Evolutionary conservation across 331 rosid species (phyloP).

Genomic region (Quercus lobata): DNA sequence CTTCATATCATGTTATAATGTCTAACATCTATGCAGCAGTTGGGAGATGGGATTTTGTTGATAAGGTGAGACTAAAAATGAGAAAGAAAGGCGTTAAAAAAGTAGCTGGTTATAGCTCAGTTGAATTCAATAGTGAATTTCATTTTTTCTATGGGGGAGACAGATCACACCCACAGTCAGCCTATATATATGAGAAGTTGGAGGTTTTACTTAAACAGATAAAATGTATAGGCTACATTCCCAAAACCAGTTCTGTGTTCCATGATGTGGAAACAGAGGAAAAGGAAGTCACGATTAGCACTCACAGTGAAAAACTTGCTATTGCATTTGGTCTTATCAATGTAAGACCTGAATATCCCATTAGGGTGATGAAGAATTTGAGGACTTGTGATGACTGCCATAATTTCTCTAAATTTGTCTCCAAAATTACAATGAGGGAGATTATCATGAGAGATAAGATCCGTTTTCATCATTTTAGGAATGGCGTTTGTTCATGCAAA

Average conservation of each 20-base stretch:
- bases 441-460: slow-evolving; percentile 37
- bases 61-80: slow-evolving; percentile 30
- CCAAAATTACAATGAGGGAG: slow-evolving; percentile 14
- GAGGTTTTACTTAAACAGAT: slow-evolving; percentile 17
- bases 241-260: slow-evolving; percentile 23
- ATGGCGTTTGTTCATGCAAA: slow-evolving; percentile 35
- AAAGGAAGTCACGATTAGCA: slow-evolving; percentile 24
- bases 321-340: slow-evolving; percentile 21
- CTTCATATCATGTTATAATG: slow-evolving; percentile 31
- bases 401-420: slow-evolving; percentile 27
- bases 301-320: slow-evolving; percentile 36
- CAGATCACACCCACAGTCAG: slow-evolving; percentile 20
- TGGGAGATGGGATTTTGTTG: slow-evolving; percentile 39
- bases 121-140: slow-evolving; percentile 21
- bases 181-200: slow-evolving; percentile 24
- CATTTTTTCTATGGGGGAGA: slow-evolving; percentile 29
- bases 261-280: slow-evolving; percentile 37
- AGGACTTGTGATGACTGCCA: slow-evolving; percentile 37
- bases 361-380: slow-evolving; percentile 36
- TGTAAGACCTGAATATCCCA: slow-evolving; percentile 19
- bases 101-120: slow-evolving; percentile 35
- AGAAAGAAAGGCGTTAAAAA: slow-evolving; percentile 30
- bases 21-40: slow-evolving; percentile 41
- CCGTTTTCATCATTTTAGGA: slow-evolving; percentile 37
- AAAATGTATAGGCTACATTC: slow-evolving; percentile 29